Conservation (phyloP, 2,329 filamentous ascomycete genomes). For the Emergomyces orientalis region DNA sequence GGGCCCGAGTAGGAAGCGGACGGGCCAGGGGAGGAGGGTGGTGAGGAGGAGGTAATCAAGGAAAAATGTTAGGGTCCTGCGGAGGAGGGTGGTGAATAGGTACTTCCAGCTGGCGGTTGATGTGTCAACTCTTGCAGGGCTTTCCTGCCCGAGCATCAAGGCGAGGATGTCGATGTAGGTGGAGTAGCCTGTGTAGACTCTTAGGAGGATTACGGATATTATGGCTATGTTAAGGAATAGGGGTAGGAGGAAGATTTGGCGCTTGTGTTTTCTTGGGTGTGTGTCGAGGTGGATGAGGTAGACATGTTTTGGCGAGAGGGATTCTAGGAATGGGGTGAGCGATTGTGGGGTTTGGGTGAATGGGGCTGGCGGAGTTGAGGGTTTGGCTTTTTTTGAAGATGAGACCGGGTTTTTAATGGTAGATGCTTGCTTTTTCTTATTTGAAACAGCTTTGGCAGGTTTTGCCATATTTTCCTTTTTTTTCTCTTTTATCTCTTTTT, state of each 20-base stretch:
- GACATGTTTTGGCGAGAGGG: slow-evolving; percentile 58
- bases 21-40: slow-evolving; percentile 64
- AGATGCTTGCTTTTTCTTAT: slow-evolving; percentile 23
- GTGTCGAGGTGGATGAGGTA: slow-evolving; percentile 80
- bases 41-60: slow-evolving; percentile 62
- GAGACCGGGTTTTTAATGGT: slow-evolving; percentile 14
- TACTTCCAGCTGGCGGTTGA: slow-evolving; percentile 47
- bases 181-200: slow-evolving; percentile 58
- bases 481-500: neutral
- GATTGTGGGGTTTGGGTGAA: slow-evolving; percentile 58
- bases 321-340: slow-evolving; percentile 56
- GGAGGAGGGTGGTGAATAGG: slow-evolving; percentile 48
- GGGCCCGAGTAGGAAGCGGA: slow-evolving; percentile 62
- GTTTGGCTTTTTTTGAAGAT: slow-evolving; percentile 9
- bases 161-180: slow-evolving; percentile 62
- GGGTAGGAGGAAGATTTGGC: slow-evolving; percentile 72
- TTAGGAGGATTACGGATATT: slow-evolving; percentile 53
- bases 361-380: slow-evolving; percentile 40
- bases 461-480: slow-evolving; percentile 27
- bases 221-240: slow-evolving; percentile 66
- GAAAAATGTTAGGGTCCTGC: slow-evolving; percentile 56
- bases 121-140: slow-evolving; percentile 57
- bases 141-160: slow-evolving; percentile 56
- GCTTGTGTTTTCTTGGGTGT: slow-evolving; percentile 61
- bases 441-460: slow-evolving; percentile 24